A percentile compares a stretch with the other conserved stretches of the same genome.
phyloP scores from a whole-genome alignment of 75 land plant species.

The Cryptomeria japonica region DNA sequence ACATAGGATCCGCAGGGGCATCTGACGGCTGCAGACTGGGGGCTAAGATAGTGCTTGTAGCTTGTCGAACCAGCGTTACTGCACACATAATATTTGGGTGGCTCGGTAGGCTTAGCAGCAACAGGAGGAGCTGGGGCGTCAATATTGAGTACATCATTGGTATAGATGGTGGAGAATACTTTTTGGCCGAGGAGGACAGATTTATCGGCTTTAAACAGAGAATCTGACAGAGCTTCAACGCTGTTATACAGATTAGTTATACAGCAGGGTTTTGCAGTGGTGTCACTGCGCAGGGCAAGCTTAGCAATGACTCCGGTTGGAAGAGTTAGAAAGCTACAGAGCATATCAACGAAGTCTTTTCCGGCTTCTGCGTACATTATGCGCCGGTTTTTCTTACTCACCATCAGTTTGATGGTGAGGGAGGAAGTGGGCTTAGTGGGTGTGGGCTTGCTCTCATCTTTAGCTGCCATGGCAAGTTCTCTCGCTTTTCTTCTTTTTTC shows the following conservation, averaged over 20 bases:
- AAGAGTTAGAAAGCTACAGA: not conserved
- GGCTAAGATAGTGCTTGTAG: not conserved
- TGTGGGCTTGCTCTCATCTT: no score
- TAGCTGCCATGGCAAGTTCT: no score
- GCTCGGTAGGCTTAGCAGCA: not conserved
- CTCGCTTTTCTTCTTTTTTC: no score
- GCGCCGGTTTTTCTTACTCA: not conserved
- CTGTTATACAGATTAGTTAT: slow-evolving; percentile 6
- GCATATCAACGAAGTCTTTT: not conserved
- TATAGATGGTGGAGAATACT: not conserved
- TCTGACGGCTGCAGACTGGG: not conserved
- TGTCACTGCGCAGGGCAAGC: not conserved
- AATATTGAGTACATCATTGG: not conserved
- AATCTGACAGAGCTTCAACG: not conserved
- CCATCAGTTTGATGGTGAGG: slow-evolving; percentile 3
- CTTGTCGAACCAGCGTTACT: not conserved
- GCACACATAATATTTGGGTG: slow-evolving; percentile 1
- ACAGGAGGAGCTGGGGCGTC: not conserved
- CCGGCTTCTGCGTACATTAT: slow-evolving; percentile 11
- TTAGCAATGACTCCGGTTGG: slow-evolving; percentile 6
- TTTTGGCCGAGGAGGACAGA: not conserved
- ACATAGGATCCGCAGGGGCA: not conserved
- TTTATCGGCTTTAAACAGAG: not conserved
- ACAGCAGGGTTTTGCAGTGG: not conserved
- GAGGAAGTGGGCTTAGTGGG: not conserved